Conservation (phyloP, 371 early-diverging fungal species). For the Mucor mucedo region DNA sequence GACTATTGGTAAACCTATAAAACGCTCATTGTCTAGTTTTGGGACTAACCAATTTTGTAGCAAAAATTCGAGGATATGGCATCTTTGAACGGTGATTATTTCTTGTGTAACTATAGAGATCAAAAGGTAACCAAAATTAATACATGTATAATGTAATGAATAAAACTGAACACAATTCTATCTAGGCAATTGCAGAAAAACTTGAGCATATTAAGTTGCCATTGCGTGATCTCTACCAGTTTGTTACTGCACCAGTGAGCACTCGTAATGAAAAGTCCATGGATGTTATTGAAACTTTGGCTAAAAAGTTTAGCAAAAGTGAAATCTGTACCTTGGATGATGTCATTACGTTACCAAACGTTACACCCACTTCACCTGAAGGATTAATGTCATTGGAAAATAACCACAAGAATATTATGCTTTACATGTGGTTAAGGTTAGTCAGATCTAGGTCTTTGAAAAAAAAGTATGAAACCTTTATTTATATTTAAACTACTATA, state of each 20-base stretch:
- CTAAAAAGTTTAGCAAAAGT: slow-evolving; percentile 43
- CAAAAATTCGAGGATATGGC: slow-evolving; percentile 75
- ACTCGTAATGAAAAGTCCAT: slow-evolving; percentile 40
- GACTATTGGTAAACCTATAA: slow-evolving; percentile 59
- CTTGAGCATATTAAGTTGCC: slow-evolving; percentile 67
- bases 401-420: slow-evolving; percentile 74
- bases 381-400: slow-evolving; percentile 66
- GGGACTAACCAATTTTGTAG: slow-evolving; percentile 25
- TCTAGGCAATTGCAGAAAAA: slow-evolving; percentile 60
- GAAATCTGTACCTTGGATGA: slow-evolving; percentile 50
- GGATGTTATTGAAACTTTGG: slow-evolving; percentile 40
- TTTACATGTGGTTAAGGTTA: slow-evolving; percentile 90
- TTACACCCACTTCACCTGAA: slow-evolving; percentile 14
- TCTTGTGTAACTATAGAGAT: slow-evolving; percentile 75
- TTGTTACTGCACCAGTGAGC: slow-evolving; percentile 72
- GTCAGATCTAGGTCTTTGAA: neutral
- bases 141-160: neutral
- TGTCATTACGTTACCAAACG: slow-evolving; percentile 57
- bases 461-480: neutral
- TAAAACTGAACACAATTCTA: no score
- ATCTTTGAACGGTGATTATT: slow-evolving; percentile 70
- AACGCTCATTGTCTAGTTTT: neutral
- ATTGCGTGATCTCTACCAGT: slow-evolving; percentile 67
- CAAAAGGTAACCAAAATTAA: slow-evolving; percentile 54
- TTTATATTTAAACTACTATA: slow-evolving; percentile 14